Percentiles rank a stretch among this genome's conserved stretches.
phyloP scores from a whole-genome alignment of 2,329 filamentous ascomycete genomes.

The Fonsecaea erecta region DNA sequence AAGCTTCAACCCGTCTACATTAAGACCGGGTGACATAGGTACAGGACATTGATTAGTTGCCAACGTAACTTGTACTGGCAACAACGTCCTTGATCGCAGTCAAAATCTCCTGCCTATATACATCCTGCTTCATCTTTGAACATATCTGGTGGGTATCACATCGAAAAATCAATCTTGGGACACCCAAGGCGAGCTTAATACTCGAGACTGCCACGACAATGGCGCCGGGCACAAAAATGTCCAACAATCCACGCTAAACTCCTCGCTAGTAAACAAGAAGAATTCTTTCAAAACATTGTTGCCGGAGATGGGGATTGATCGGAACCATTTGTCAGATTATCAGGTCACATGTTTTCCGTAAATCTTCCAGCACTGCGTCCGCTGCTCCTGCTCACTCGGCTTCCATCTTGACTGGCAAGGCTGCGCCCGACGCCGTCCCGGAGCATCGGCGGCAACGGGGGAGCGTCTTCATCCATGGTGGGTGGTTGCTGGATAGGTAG shows the following conservation, averaged over 20 bases:
- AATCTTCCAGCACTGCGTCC: conserved; percentile 46
- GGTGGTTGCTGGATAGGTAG: conserved; percentile 35
- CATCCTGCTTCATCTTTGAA: neutral
- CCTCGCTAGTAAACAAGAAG: conserved; percentile 21
- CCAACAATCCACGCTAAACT: conserved; percentile 11
- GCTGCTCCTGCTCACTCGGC: conserved; percentile 41
- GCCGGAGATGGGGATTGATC: neutral
- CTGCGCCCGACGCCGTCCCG: conserved; percentile 51
- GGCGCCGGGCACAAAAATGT: neutral
- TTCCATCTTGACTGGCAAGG: conserved; percentile 50
- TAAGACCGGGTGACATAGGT: no score
- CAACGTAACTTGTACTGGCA: neutral
- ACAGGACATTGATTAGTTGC: no score
- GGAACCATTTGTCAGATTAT: neutral
- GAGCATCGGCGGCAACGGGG: conserved; percentile 40
- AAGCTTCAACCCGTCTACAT: no score
- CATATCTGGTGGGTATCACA: conserved; percentile 23
- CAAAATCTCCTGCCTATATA: neutral
- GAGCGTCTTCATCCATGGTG: conserved; percentile 34
- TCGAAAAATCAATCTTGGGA: conserved; percentile 6
- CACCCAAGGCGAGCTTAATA: neutral
- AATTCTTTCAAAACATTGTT: neutral
- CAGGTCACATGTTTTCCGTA: conserved; percentile 42
- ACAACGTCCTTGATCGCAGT: neutral
- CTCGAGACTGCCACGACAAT: neutral